Base-by-base conservation (phyloP, 2,329 filamentous ascomycete genomes). In the Penicillium sp. region DNA sequence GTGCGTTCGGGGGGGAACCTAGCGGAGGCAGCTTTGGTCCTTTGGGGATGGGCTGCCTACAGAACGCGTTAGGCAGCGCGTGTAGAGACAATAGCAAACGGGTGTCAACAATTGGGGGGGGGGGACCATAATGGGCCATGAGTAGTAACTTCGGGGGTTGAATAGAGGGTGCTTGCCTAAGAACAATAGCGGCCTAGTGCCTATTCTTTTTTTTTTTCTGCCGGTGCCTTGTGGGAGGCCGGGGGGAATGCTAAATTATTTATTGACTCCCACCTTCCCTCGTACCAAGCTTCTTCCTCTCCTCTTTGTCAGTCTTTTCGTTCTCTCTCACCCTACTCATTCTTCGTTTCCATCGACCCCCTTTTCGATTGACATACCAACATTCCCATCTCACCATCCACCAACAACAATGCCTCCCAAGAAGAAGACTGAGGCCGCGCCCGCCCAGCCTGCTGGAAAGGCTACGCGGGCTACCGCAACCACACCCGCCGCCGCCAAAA, bases 351-450 rank as follows among this genome's bases (percentile, higher is more conserved):
- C 56, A 22, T 25, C 12, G 10, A 14, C 34, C 34, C 35, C 41
- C 11, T 28, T 49, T 47, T 55, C 56, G 25, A n/a, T 38, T 50
- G 17, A 51, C 42, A 35, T 53, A 28, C 45, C 42, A 54, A 41
- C 55, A 64, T 61, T 60, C 55, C 42, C 20, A 39, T 31, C n/a
- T 10, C 2, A 14, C 11, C 10, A 42, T 56, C 28, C 28, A 31
- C 28, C 28, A 31, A 7, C 6, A 39, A 58, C 51, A 51, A 67
- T 75, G 73, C 71, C 71, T 62, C 70, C 71, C 6, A 75, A 72
- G 57, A 74, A 71, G 58, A 45, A 70, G 58, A 52, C 42, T 47
- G 48, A 55, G 11, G 25, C 61, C 17, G 38, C 59, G 7, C 43
- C 70, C 7, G 72, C 68, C 39, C 55, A 62, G 59, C 39, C 63